phyloP scores from a whole-genome alignment of 208 protist species.

The Trypanosoma mega region DNA sequence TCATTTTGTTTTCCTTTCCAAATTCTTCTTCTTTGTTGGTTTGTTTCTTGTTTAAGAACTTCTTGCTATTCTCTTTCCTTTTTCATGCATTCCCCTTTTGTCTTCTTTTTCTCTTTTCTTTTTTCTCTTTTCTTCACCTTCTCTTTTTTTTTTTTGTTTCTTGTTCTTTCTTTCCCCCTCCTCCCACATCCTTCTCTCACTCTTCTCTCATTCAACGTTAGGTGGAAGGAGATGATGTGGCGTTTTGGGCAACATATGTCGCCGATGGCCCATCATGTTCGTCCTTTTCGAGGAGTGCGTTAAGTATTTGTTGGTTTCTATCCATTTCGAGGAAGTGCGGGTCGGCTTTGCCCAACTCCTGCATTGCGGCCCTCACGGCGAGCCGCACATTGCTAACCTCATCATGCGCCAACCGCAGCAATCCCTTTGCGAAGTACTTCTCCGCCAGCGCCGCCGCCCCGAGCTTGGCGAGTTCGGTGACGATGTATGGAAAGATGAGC shows the following conservation, averaged over 20 bases:
- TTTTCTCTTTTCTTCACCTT: background rate
- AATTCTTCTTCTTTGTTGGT: no score
- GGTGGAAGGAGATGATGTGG: no score
- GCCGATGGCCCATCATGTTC: background rate
- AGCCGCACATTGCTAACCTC: slow-evolving; percentile 89
- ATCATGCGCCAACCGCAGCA: slow-evolving; percentile 69
- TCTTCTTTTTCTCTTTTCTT: background rate
- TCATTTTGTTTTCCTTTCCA: background rate
- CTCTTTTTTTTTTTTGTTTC: background rate
- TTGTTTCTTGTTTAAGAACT: no score
- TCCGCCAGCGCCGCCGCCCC: slow-evolving; percentile 54
- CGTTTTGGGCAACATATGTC: no score
- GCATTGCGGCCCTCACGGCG: slow-evolving; percentile 66
- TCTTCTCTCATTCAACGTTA: background rate
- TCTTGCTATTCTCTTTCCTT: no score
- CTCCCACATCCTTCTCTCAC: background rate
- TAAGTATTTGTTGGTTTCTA: background rate
- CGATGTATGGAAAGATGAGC: slow-evolving; percentile 89
- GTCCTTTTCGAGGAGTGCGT: background rate
- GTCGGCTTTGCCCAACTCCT: background rate
- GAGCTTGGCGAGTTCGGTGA: slow-evolving; percentile 74
- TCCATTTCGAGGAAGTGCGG: background rate
- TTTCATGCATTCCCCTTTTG: no score
- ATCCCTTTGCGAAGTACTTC: slow-evolving; percentile 46
- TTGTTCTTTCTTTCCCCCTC: background rate